Percentiles rank a stretch among this genome's conserved stretches.
Conservation (phyloP, 2,329 filamentous ascomycete genomes). For the Trichoderma atrobrunneum region DNA sequence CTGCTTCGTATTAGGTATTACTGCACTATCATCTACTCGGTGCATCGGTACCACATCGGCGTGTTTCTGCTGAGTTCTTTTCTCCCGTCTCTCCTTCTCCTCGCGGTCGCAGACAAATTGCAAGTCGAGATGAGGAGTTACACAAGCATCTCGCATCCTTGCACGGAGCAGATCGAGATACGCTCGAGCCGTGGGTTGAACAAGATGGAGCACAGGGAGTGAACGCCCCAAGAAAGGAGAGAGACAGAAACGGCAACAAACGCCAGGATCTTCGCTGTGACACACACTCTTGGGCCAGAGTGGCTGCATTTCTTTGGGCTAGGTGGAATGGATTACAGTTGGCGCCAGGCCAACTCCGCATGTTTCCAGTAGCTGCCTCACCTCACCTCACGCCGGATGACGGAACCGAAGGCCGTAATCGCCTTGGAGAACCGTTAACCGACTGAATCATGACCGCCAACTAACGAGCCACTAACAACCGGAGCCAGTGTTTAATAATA, state of each 20-base stretch:
- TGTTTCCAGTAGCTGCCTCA: neutral
- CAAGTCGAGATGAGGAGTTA: neutral
- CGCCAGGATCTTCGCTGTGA: neutral
- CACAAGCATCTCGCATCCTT: neutral
- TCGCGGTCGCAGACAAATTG: neutral
- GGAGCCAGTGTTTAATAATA: neutral
- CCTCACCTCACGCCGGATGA: conserved; percentile 2
- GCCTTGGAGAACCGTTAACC: neutral
- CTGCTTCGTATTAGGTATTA: neutral
- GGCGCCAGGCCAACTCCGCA: conserved; percentile 8
- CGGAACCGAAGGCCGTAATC: conserved; percentile 1
- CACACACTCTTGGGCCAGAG: neutral
- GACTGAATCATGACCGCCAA: neutral
- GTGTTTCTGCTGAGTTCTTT: neutral
- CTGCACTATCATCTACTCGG: neutral
- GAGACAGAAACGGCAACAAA: neutral
- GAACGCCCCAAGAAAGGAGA: conserved; percentile 8
- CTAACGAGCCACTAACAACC: neutral
- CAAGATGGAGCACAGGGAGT: neutral
- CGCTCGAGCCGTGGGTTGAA: conserved; percentile 2
- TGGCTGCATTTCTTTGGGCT: conserved; percentile 1
- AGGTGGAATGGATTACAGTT: neutral
- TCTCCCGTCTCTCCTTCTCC: neutral
- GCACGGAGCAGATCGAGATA: conserved; percentile 14
- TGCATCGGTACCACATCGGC: neutral